Base-by-base conservation (phyloP, 148 eudicot species). In the Diospyros lotus region DNA sequence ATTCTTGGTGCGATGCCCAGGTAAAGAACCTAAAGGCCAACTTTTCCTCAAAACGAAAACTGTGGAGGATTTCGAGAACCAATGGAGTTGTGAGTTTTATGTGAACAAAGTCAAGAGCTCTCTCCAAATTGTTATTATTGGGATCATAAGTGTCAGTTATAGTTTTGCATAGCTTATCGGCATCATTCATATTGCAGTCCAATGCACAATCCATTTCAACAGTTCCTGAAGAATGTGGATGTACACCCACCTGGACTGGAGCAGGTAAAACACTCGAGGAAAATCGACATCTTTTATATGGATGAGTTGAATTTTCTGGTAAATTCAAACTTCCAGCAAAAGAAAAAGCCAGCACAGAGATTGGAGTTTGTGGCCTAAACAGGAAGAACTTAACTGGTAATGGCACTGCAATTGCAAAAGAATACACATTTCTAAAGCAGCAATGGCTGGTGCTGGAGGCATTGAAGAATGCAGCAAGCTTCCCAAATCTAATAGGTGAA, bases 1-100 rank as follows among this genome's bases (percentile, higher is more conserved):
- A 18, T 53, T 95, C 93, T 80, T 86, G 91, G 52, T 69, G 73
- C 4, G 90, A 93, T 1, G 93, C 94, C 97, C 99, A 95, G 76
- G 79, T 95, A 86, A 95, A 95, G 84, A 95, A 95, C 75, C 99
- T 77, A 80, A 95, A 90, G 2, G 99, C 99, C 41, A 81, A 14
- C 76, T 88, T 92, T 82, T 95, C 99, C 76, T 90, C 88, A 43
- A 75, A 90, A 65, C 86, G 87, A 61, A 95, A 79, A 87, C 79
- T 89, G 58, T 79, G 70, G 10, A 95, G 83, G 71, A 87, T 84
- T 58, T 84, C 87, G 6, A 86, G 59, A 12, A 93, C 97, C 80
- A 89, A 81, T 4, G 80, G 78, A 52, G 96, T 87, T 9, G 90
- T 86, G 74, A 92, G 69, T 65, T 78, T 58, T 13, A 88, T 15